A percentile compares a stretch with the other conserved stretches of the same genome.
These are phyloP conservation scores for Fusarium verticillioides DNA, from an alignment of 2,329 filamentous ascomycete genomes.

Conservation along the genomic window DNA sequence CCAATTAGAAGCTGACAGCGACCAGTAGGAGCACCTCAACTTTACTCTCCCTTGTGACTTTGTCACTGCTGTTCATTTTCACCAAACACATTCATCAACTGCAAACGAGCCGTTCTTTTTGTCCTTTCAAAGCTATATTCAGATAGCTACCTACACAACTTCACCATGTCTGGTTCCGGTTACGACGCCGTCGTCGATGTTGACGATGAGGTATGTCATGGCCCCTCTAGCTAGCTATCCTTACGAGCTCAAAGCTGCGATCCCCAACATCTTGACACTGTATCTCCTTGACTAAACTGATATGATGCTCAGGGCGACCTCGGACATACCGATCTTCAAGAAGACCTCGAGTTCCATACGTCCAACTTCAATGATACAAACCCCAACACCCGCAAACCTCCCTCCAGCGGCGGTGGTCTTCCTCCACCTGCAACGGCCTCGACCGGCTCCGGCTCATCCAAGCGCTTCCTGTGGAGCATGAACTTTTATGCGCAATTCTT, in stretches of 20 bases:
- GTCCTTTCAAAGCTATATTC: not conserved
- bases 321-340: slow-evolving; percentile 96
- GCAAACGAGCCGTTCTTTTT: not conserved
- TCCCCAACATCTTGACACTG: not conserved
- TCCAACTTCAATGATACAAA: slow-evolving; percentile 80
- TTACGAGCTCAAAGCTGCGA: slow-evolving; percentile 13
- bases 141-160: not conserved
- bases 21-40: slow-evolving; percentile 20
- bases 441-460: slow-evolving; percentile 60
- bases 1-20: slow-evolving; percentile 39
- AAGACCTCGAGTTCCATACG: slow-evolving; percentile 98
- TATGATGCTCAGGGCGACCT: slow-evolving; percentile 79
- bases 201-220: slow-evolving; percentile 81
- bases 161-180: slow-evolving; percentile 80
- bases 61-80: slow-evolving; percentile 5
- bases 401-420: slow-evolving; percentile 60
- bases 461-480: slow-evolving; percentile 92
- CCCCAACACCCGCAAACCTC: slow-evolving; percentile 60
- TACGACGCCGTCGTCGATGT: slow-evolving; percentile 99
- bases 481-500: slow-evolving; percentile 98
- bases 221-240: slow-evolving; percentile 21
- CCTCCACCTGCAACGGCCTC: slow-evolving; percentile 67
- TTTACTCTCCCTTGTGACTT: slow-evolving; percentile 25
- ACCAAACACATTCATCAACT: not conserved
- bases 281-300: slow-evolving; percentile 4